phyloP scores from a whole-genome alignment of 2,329 filamentous ascomycete genomes.

The Polychaeton citri region DNA sequence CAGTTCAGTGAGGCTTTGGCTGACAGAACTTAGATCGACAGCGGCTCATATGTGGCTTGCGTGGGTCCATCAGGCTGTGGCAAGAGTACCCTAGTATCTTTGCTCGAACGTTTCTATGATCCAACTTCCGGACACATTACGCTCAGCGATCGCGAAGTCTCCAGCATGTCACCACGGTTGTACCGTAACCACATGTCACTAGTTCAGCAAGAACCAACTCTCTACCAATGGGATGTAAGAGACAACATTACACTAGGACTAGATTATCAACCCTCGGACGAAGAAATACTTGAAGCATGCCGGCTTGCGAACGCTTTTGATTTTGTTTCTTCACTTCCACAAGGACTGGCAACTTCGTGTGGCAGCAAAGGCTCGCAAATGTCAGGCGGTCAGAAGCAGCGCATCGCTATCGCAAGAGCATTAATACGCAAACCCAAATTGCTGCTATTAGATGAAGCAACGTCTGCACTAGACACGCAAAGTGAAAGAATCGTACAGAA shows the following conservation, averaged over 20 bases:
- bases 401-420: conserved; percentile 8
- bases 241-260: conserved; percentile 21
- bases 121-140: conserved; percentile 48
- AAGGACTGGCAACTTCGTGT: background rate
- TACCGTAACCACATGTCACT: conserved; percentile 29
- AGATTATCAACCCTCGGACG: conserved; percentile 2
- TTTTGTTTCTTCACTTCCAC: conserved; percentile 2
- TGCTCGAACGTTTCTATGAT: conserved; percentile 57
- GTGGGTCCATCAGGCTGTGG: conserved; percentile 59
- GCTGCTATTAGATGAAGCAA: conserved; percentile 9
- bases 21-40: conserved; percentile 25
- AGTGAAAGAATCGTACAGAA: conserved; percentile 11
- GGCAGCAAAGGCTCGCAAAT: conserved; percentile 1
- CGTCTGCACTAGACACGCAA: conserved; percentile 6
- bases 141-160: conserved; percentile 28
- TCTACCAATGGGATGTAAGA: conserved; percentile 29
- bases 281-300: background rate
- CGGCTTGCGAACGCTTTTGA: conserved; percentile 1
- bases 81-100: conserved; percentile 57
- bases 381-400: conserved; percentile 7
- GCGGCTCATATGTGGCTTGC: conserved; percentile 56
- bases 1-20: background rate
- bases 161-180: conserved; percentile 18
- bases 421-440: conserved; percentile 6
- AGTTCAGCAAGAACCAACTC: conserved; percentile 31